Conservation (phyloP, 805 yeast genomes). For the Priceomyces medius region DNA sequence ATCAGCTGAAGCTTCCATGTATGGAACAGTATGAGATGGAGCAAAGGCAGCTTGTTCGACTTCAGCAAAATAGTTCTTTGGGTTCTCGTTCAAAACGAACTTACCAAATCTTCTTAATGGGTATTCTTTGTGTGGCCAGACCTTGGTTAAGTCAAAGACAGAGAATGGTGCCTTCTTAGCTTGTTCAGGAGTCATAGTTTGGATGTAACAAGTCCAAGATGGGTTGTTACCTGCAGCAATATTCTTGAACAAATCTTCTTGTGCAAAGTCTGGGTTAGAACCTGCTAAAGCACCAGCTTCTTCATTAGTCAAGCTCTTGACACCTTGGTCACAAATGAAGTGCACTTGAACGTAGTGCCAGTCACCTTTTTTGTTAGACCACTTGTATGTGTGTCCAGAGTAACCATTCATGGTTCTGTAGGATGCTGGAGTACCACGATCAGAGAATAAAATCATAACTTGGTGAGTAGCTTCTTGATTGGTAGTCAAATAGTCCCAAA, state of each 20-base stretch:
- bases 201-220: constrained; percentile 82
- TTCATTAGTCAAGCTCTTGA: constrained; percentile 52
- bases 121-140: constrained; percentile 86
- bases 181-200: constrained; percentile 81
- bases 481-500: constrained; percentile 77
- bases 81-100: constrained; percentile 76
- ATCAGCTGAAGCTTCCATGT: constrained; percentile 73
- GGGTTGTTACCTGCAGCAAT: constrained; percentile 79
- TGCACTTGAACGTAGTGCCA: constrained; percentile 81
- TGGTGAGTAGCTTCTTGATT: constrained; percentile 78
- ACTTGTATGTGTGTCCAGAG: constrained; percentile 82
- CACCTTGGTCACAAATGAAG: constrained; percentile 64
- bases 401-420: constrained; percentile 80
- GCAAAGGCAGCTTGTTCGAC: constrained; percentile 62
- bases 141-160: constrained; percentile 86
- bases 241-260: constrained; percentile 73
- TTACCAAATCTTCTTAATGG: constrained; percentile 87
- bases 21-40: constrained; percentile 72
- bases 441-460: constrained; percentile 69
- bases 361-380: constrained; percentile 72
- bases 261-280: constrained; percentile 78
- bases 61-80: constrained; percentile 81
- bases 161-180: constrained; percentile 75
- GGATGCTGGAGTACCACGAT: constrained; percentile 79
- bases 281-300: constrained; percentile 70